A percentile compares a stretch with the other conserved stretches of the same genome.
phyloP scores from a whole-genome alignment of 257 asterid genomes.

The Salvia rosmarinus region DNA sequence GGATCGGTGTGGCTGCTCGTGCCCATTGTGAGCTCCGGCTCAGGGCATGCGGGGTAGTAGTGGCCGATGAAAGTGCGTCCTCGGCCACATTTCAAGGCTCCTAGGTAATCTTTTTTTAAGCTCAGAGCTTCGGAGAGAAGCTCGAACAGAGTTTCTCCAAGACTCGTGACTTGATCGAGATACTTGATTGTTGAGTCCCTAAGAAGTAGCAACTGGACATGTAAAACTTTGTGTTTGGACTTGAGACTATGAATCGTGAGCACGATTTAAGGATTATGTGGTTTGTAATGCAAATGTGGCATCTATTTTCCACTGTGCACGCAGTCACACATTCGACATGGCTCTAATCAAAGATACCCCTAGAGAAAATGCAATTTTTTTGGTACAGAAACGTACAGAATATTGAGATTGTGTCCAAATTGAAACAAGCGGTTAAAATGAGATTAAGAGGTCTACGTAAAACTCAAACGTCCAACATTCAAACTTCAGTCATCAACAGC shows the following conservation, averaged over 20 bases:
- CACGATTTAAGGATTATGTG: background rate
- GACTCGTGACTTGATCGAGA: constrained; percentile 37
- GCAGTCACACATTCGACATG: too few species aligned
- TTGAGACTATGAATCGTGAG: too few species aligned
- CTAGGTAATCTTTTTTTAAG: constrained; percentile 47
- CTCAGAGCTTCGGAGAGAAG: constrained; percentile 79
- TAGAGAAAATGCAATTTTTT: too few species aligned
- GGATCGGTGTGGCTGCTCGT: constrained; percentile 68
- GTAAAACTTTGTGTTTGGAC: too few species aligned
- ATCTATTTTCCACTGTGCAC: too few species aligned
- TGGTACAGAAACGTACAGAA: too few species aligned
- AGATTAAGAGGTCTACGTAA: too few species aligned
- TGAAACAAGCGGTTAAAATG: too few species aligned
- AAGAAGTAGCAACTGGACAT: background rate
- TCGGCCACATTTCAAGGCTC: constrained; percentile 44
- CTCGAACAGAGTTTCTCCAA: constrained; percentile 52
- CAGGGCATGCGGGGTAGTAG: constrained; percentile 74
- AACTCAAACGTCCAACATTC: too few species aligned
- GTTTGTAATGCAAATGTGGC: background rate
- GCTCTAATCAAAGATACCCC: too few species aligned
- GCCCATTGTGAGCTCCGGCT: constrained; percentile 73
- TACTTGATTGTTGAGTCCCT: constrained; percentile 55
- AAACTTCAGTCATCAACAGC: too few species aligned
- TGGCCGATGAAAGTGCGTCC: constrained; percentile 51
- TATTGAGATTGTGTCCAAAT: too few species aligned